phyloP scores from a whole-genome alignment of 2,329 filamentous ascomycete genomes.

The Alternaria panax region DNA sequence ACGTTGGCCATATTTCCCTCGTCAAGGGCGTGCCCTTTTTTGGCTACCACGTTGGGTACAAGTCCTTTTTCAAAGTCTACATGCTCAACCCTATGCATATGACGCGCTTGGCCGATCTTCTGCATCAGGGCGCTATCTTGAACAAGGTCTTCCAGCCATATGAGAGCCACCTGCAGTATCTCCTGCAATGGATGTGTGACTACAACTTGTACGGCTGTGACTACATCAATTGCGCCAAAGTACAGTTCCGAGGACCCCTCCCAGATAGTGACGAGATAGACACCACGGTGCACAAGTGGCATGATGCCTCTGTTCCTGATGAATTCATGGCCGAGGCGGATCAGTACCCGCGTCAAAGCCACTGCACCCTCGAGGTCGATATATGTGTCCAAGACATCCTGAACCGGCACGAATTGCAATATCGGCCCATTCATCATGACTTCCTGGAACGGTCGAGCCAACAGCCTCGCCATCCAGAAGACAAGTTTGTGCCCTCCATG shows the following conservation, averaged over 20 bases:
- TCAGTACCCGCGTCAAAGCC: slow-evolving; percentile 77
- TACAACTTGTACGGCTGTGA: slow-evolving; percentile 96
- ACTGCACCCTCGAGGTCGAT: slow-evolving; percentile 90
- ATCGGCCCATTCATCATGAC: slow-evolving; percentile 83
- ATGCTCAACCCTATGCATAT: slow-evolving; percentile 87
- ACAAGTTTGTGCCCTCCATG: slow-evolving; percentile 93
- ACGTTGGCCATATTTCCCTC: slow-evolving; percentile 88
- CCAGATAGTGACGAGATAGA: slow-evolving; percentile 72
- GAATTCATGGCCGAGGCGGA: slow-evolving; percentile 68
- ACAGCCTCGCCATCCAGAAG: slow-evolving; percentile 61
- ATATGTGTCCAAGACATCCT: slow-evolving; percentile 86
- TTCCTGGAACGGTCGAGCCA: slow-evolving; percentile 78
- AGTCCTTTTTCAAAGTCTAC: slow-evolving; percentile 92
- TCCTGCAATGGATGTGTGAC: slow-evolving; percentile 97
- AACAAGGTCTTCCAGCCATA: slow-evolving; percentile 86
- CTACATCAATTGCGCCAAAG: slow-evolving; percentile 77
- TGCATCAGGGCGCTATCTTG: slow-evolving; percentile 88
- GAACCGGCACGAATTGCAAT: slow-evolving; percentile 77
- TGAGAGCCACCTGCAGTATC: slow-evolving; percentile 90
- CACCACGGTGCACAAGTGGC: slow-evolving; percentile 74
- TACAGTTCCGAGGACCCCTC: slow-evolving; percentile 77
- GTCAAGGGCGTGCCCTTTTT: slow-evolving; percentile 96
- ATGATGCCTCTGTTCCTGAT: slow-evolving; percentile 72
- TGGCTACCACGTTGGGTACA: slow-evolving; percentile 92
- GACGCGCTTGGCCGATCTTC: slow-evolving; percentile 84